These are phyloP conservation scores for Proliferodiscus dingleyae DNA, from an alignment of 2,329 filamentous ascomycete genomes.

Conservation along the genomic window DNA sequence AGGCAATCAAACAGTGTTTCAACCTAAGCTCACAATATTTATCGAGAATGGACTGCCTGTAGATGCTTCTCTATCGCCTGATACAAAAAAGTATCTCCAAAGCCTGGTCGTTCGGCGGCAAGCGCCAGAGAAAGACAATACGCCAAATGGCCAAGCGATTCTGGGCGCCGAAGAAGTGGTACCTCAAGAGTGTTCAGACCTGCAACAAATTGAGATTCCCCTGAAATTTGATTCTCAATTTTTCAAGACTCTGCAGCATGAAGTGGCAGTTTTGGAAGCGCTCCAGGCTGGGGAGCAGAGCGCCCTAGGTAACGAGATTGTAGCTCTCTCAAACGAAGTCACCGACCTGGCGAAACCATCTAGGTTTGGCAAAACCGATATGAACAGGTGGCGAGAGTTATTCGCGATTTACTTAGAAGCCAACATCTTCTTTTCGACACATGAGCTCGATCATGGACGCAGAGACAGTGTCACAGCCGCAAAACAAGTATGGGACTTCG, in stretches of 20 bases:
- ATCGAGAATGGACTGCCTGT: conserved; percentile 61
- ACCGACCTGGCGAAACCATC: conserved; percentile 55
- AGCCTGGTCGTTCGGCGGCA: too few species aligned
- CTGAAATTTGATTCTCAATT: conserved; percentile 75
- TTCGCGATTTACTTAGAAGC: conserved; percentile 79
- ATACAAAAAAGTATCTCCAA: conserved; percentile 58
- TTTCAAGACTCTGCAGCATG: conserved; percentile 68
- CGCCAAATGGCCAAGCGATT: too few species aligned
- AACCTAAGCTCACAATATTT: conserved; percentile 66
- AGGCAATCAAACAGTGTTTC: conserved; percentile 44
- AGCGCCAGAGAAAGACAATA: too few species aligned
- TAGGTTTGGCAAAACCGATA: conserved; percentile 57
- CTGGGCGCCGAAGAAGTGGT: too few species aligned
- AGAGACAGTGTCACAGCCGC: conserved; percentile 62
- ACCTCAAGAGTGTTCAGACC: background rate
- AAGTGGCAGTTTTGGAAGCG: conserved; percentile 63
- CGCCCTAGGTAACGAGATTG: conserved; percentile 59
- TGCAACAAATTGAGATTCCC: conserved; percentile 63
- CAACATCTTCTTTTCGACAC: conserved; percentile 75
- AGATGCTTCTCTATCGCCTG: conserved; percentile 55
- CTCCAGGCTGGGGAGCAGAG: conserved; percentile 60
- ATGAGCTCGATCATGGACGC: conserved; percentile 64
- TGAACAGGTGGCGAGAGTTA: conserved; percentile 73
- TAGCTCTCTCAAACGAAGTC: conserved; percentile 59
- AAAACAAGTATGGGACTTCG: conserved; percentile 46